Evolutionary conservation across 2,329 filamentous ascomycete genomes (phyloP).

Genomic region (Pseudocercospora vitis): DNA sequence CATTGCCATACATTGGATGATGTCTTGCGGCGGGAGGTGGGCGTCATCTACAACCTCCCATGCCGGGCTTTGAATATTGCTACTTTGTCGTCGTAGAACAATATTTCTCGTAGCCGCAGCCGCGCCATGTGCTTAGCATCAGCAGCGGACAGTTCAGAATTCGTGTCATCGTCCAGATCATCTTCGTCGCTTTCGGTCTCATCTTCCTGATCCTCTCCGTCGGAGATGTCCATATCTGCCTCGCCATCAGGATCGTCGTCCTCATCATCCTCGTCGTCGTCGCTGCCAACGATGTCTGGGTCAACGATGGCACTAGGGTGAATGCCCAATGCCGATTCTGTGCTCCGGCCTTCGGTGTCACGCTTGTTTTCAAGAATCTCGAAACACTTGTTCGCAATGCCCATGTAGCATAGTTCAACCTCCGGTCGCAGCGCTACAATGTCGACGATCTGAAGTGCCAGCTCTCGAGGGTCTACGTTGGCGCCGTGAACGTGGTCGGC

Average conservation of each 20-base stretch:
- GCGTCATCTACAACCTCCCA: slow-evolving; percentile 43
- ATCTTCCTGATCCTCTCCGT: slow-evolving; percentile 46
- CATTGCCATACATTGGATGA: background rate
- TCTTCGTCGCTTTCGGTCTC: slow-evolving; percentile 41
- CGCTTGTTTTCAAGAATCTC: slow-evolving; percentile 67
- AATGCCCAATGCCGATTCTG: slow-evolving; percentile 47
- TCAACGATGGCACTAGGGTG: slow-evolving; percentile 42
- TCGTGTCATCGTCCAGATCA: slow-evolving; percentile 16
- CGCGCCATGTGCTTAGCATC: slow-evolving; percentile 34
- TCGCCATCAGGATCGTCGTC: slow-evolving; percentile 51
- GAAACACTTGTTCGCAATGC: slow-evolving; percentile 74
- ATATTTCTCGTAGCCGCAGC: slow-evolving; percentile 71
- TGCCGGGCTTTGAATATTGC: slow-evolving; percentile 77
- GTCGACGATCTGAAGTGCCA: slow-evolving; percentile 74
- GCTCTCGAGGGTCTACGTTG: slow-evolving; percentile 63
- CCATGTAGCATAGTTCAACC: slow-evolving; percentile 74
- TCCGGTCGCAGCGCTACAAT: slow-evolving; percentile 75
- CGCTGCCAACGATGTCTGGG: slow-evolving; percentile 49
- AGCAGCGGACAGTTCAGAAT: slow-evolving; percentile 14
- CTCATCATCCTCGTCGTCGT: slow-evolving; percentile 51
- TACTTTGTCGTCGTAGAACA: slow-evolving; percentile 82
- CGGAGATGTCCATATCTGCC: slow-evolving; percentile 49
- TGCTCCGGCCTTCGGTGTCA: slow-evolving; percentile 46
- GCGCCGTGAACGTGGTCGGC: slow-evolving; percentile 59
- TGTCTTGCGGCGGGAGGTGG: background rate